A percentile compares a stretch with the other conserved stretches of the same genome.
These are phyloP conservation scores for Scenedesmus sp. DNA, from an alignment of 163 green algal genomes.

Conservation along the genomic window DNA sequence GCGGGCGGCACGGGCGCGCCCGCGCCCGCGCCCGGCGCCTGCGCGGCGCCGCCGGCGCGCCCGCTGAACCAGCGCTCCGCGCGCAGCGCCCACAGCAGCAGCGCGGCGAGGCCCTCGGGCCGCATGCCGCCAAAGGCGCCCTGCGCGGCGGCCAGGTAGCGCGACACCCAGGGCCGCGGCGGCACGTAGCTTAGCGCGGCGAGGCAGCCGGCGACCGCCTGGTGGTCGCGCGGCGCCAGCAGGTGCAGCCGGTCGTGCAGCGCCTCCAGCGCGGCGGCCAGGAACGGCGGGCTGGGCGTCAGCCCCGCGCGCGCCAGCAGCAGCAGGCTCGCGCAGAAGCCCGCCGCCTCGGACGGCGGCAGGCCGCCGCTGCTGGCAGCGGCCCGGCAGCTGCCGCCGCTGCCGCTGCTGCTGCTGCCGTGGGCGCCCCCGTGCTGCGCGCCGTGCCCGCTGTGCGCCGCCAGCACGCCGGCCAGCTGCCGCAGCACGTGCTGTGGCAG, in stretches of 20 bases:
- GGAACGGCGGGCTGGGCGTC: constrained; percentile 5
- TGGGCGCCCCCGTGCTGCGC: neutral
- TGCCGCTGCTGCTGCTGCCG: constrained; percentile 13
- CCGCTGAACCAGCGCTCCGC: constrained; percentile 17
- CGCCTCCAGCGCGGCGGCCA: constrained; percentile 28
- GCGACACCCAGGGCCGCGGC: constrained; percentile 11
- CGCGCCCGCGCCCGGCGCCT: neutral
- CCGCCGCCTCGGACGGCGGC: neutral
- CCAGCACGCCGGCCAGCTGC: neutral
- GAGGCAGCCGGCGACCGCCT: neutral
- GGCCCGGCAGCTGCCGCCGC: neutral
- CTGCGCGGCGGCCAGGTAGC: neutral
- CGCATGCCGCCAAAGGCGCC: neutral
- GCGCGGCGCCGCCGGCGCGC: neutral
- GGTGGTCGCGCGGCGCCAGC: neutral
- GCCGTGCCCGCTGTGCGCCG: neutral
- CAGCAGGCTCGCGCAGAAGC: constrained; percentile 30
- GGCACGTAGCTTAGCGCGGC: constrained; percentile 16
- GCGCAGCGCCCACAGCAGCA: constrained; percentile 13
- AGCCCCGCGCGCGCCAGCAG: constrained; percentile 28
- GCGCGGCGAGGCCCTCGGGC: constrained; percentile 8
- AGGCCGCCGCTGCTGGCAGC: neutral
- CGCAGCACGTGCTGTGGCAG: neutral
- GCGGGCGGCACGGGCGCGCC: too few relatives aligned
- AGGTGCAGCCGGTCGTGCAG: constrained; percentile 31